Conservation (phyloP, 164 flowering plant species). For the Nymphaea thermarum region DNA sequence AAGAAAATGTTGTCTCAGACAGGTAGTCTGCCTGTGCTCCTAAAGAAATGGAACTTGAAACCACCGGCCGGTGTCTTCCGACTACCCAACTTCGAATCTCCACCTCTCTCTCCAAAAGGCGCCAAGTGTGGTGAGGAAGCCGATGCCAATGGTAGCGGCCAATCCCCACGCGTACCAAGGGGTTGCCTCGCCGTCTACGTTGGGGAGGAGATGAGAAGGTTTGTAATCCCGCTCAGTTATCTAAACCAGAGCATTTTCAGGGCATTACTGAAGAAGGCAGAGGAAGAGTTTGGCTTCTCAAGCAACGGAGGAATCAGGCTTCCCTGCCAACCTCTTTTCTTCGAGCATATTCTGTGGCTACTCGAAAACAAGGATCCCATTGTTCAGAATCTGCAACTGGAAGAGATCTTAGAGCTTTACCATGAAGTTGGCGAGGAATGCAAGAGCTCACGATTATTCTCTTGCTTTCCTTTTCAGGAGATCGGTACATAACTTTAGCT, state of each 20-base stretch:
- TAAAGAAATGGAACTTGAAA: constrained; percentile 7
- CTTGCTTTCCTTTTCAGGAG: no score
- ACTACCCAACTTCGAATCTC: not conserved
- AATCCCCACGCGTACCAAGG: not conserved
- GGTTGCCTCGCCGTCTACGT: no score
- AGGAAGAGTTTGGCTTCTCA: not conserved
- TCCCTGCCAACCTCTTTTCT: constrained; percentile 9
- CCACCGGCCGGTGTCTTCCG: not conserved
- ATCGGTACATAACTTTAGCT: no score
- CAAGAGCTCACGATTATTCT: no score
- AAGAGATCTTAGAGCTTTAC: constrained; percentile 2
- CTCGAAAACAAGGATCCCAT: constrained; percentile 7
- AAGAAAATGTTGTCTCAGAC: not conserved
- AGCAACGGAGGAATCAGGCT: constrained; percentile 5
- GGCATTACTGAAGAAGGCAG: no score
- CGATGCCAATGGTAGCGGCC: not conserved
- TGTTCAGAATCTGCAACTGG: constrained; percentile 5
- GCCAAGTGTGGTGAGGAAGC: not conserved
- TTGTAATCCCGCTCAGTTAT: no score
- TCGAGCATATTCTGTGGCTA: constrained; percentile 14
- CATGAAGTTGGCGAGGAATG: not conserved
- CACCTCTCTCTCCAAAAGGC: constrained; percentile 4
- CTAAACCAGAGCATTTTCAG: no score
- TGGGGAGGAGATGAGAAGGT: no score
- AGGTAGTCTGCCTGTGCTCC: constrained; percentile 2